Base-by-base conservation (phyloP, 148 eudicot species). In the Cornus suecica region DNA sequence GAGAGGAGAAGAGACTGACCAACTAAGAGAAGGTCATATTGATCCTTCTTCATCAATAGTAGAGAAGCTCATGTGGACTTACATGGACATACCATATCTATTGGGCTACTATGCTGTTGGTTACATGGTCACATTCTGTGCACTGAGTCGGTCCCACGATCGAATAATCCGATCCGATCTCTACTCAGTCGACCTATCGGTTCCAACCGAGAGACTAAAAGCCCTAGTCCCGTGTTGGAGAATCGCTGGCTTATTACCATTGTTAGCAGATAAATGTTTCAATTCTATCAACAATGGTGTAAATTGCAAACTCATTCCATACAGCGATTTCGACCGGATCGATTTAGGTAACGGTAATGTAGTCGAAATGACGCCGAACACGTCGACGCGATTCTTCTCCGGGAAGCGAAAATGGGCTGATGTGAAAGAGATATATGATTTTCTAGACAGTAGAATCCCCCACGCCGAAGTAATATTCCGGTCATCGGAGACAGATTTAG, bases 1-100 rank as follows among this genome's bases (percentile, higher is more conserved):
- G 95, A 84, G 97, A 82, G 97, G 93, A 5, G 97, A 93, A 67
- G 97, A 93, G 71, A 82, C 76, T 11, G 89, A 90, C 71, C 91
- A 75, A 66, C 8, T 89, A 34, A 81, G 89, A 70, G 90, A 86
- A 71, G 84, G 81, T 11, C 75, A 74, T 4, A 14, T 72, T 15
- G 89, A 90, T 78, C 95, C 95, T 0, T 85, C 89, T 0, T 73
- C 84, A 30, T 68, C 86, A 2, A 73, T 93, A 9, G 87, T 83
- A 16, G 82, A 84, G 11, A 93, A 93, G 81, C 77, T 90, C 18
- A 75, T 80, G 1, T 93, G 97, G 97, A 89, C 87, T 20, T 93
- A 85, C 66, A 51, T 48, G 25, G 89, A 85, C 65, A 74, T 90
- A n/a, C 97, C 97, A 15, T 93, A 90, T 41, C 63, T 93, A 9